Percentiles rank a stretch among this genome's conserved stretches.
Conservation (phyloP, 163 green algal genomes). For the Chlorella variabilis region DNA sequence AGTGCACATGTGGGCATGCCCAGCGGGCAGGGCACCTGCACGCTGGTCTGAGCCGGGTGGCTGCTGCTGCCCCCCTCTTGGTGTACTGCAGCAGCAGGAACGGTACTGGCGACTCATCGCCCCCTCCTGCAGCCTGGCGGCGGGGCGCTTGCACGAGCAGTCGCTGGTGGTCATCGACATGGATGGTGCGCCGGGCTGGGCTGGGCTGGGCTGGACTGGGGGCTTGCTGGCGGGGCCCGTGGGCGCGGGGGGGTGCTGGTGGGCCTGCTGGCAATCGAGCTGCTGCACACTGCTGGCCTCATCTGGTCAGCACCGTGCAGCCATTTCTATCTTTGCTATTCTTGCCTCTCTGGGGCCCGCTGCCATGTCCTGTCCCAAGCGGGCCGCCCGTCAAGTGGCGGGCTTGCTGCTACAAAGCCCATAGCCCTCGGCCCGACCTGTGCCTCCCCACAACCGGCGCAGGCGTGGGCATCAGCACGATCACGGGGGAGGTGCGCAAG, state of each 20-base stretch:
- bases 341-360: too few species aligned
- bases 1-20: too few species aligned
- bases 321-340: too few species aligned
- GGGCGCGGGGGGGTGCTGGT: neutral
- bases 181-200: constrained; percentile 65
- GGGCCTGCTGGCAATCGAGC: too few species aligned
- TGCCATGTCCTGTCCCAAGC: too few species aligned
- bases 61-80: neutral
- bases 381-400: too few species aligned
- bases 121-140: constrained; percentile 72
- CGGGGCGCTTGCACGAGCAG: constrained; percentile 75
- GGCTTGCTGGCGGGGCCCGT: neutral
- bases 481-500: constrained; percentile 78
- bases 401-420: too few species aligned
- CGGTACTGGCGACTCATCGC: constrained; percentile 80
- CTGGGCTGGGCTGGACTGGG: neutral
- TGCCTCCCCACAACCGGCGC: too few species aligned
- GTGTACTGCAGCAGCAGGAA: constrained; percentile 82
- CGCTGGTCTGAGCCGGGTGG: neutral
- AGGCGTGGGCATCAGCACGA: constrained; percentile 82
- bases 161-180: constrained; percentile 90
- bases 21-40: neutral
- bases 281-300: too few species aligned
- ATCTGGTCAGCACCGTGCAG: too few species aligned
- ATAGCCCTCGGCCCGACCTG: too few species aligned